phyloP scores from a whole-genome alignment of 2,329 filamentous ascomycete species.

The Trichoderma lentiforme region DNA sequence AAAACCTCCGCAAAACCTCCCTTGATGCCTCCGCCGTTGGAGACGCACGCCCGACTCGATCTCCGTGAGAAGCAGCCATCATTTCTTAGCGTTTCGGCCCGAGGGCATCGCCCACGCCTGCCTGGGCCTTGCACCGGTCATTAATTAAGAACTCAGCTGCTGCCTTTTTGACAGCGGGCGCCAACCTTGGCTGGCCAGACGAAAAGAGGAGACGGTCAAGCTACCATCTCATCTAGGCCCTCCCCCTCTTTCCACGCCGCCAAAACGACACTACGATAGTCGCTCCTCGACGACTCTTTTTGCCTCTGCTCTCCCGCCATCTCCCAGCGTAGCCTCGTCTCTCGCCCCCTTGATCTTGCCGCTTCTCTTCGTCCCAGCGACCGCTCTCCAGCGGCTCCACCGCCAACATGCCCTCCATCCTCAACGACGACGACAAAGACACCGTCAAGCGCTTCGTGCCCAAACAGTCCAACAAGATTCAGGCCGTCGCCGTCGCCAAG shows the following conservation, averaged over 20 bases:
- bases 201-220: conserved; percentile 17
- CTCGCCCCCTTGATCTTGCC: background rate
- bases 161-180: conserved; percentile 18
- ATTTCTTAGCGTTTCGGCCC: background rate
- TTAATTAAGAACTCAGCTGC: background rate
- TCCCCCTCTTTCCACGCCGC: conserved; percentile 17
- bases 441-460: conserved; percentile 92
- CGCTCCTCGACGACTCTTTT: background rate
- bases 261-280: conserved; percentile 2
- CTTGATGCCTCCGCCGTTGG: conserved; percentile 11
- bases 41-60: conserved; percentile 5
- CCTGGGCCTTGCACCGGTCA: background rate
- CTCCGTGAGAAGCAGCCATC: background rate
- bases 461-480: conserved; percentile 95
- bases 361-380: background rate
- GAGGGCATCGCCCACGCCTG: conserved; percentile 11
- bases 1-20: background rate
- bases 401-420: conserved; percentile 58
- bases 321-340: background rate
- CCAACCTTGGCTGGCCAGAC: conserved; percentile 12
- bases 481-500: conserved; percentile 87
- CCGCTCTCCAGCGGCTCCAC: conserved; percentile 3
- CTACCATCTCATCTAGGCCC: conserved; percentile 11
- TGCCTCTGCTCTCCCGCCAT: background rate
- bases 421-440: conserved; percentile 92